Evolutionary conservation across 2,329 filamentous ascomycete species (phyloP).

Genomic region (Pseudogymnoascus sp.): DNA sequence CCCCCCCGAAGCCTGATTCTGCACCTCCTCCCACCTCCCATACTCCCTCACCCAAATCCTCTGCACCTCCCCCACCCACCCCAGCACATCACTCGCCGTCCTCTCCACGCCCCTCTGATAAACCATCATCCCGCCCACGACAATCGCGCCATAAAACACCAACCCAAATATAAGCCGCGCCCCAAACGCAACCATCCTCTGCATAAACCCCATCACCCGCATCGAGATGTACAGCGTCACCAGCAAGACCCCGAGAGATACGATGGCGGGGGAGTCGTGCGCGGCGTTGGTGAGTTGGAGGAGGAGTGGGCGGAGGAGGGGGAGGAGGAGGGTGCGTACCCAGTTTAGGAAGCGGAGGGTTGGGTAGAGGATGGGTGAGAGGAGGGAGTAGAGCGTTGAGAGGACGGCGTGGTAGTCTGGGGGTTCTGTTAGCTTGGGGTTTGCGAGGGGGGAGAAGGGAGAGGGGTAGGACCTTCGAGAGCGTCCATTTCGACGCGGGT

Average conservation of each 20-base stretch:
- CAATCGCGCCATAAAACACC: conserved; percentile 7
- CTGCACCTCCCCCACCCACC: not conserved
- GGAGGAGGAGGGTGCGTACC: not conserved
- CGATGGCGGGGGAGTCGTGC: not conserved
- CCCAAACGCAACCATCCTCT: not conserved
- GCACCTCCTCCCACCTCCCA: not conserved
- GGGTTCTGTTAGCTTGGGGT: not conserved
- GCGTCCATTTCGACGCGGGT: not conserved
- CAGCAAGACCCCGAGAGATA: not conserved
- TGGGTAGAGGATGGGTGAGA: not conserved
- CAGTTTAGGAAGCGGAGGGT: not conserved
- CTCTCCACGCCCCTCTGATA: conserved; percentile 9
- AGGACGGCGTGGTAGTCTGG: not conserved
- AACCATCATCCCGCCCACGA: not conserved
- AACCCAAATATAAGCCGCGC: not conserved
- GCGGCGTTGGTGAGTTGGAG: not conserved
- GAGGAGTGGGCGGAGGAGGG: not conserved
- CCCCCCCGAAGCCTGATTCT: not conserved
- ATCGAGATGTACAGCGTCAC: not conserved
- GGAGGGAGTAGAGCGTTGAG: not conserved
- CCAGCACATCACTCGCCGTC: not conserved
- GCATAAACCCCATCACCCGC: not conserved
- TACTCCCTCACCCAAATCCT: not conserved
- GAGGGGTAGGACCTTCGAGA: not conserved
- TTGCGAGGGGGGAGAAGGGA: not conserved